Base-by-base conservation (phyloP, 1,284 basidiomycete genomes). In the Clitocybe nebularis region DNA sequence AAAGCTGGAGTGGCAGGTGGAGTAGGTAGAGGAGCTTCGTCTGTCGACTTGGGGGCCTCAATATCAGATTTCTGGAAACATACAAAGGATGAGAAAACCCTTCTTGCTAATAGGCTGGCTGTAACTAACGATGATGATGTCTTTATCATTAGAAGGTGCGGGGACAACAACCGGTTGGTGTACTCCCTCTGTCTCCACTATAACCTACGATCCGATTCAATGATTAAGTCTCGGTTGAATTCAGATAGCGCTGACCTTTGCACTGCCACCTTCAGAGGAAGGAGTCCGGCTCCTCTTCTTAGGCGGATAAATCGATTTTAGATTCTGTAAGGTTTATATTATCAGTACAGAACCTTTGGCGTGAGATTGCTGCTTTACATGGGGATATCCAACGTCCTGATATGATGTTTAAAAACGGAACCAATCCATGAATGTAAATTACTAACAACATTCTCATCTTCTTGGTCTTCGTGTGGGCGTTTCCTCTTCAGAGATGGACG, bases 221-320 rank as follows among this genome's bases (percentile, higher is more conserved):
- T 32, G 13, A 32, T 17, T 17, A 32, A 16, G 14, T 32, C 29
- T n/a, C 21, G 19, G 21, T 30, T 44, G 35, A 36, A 23, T 36
- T 26, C 22, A n/a, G 30, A 37, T 26, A 34, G 29, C 41, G 11
- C 10, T 42, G n/a, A 22, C 14, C 28, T 32, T 43, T 57, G 55
- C 21, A 47, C 44, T 23, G 46, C 36, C 26, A 21, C 50, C 52
- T 41, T 68, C 64, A 4, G 58, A 46, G 5, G 74, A 67, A 10
- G 75, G 75, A 26, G 74, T 76, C 59, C 59, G 68, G 58, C 67
- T 72, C 43, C 74, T 55, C 47, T 77, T 77, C 52, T 72, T 65
- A 7, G 56, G 48, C 11, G 75, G 74, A 37, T 71, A 71, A 35
- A 71, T 64, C 39, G 66, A 58, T n/a, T 58, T 55, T n/a, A 69